phyloP scores from a whole-genome alignment of 78 protist genomes.

The Dictyostelium purpureum region DNA sequence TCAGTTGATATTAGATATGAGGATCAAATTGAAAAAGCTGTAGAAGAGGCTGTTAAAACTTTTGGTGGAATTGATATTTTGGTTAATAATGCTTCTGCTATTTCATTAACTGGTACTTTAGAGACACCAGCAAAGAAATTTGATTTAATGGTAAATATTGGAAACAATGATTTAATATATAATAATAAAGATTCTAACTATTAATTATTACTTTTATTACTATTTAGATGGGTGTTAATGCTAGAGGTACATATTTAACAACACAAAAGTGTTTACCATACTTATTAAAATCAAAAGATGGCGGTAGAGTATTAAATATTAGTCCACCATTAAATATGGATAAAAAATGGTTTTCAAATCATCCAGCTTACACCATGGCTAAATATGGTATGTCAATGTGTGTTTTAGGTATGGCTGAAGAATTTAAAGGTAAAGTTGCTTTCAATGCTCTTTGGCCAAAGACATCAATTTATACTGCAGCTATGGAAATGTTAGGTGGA shows the following conservation, averaged over 20 bases:
- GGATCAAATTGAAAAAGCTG: constrained; percentile 83
- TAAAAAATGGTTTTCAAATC: constrained; percentile 86
- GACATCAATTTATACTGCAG: constrained; percentile 88
- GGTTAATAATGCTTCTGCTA: constrained; percentile 93
- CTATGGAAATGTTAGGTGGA: constrained; percentile 81
- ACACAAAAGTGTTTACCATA: constrained; percentile 87
- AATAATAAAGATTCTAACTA: not conserved
- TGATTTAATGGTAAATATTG: constrained; percentile 80
- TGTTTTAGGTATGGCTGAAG: constrained; percentile 86
- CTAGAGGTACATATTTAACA: constrained; percentile 88
- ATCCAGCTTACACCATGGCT: constrained; percentile 91
- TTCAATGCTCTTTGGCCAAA: constrained; percentile 90
- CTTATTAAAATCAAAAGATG: constrained; percentile 20
- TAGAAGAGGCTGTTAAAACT: constrained; percentile 73
- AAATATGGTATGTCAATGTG: constrained; percentile 93
- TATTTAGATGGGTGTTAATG: constrained; percentile 85
- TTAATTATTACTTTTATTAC: not conserved
- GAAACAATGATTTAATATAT: not conserved
- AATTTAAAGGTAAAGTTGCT: constrained; percentile 40
- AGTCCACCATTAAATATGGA: constrained; percentile 91
- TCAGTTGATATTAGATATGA: constrained; percentile 84
- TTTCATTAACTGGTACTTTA: constrained; percentile 84
- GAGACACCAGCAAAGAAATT: constrained; percentile 84
- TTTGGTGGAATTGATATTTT: constrained; percentile 93
- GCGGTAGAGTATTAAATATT: constrained; percentile 83